A percentile compares a stretch with the other conserved stretches of the same genome.
phyloP scores from a whole-genome alignment of 257 asterid genomes.

The Capsicum chinense region DNA sequence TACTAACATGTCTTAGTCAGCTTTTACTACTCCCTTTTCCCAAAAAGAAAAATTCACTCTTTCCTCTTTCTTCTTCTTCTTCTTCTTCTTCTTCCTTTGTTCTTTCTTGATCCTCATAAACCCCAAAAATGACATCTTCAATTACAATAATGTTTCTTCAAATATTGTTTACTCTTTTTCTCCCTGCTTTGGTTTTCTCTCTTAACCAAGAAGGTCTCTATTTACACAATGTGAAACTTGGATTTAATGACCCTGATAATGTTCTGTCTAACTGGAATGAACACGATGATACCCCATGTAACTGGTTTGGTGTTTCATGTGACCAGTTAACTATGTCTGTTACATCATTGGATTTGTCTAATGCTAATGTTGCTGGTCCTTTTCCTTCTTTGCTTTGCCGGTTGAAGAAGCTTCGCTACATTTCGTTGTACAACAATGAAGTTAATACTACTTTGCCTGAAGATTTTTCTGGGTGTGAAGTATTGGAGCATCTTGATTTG shows the following conservation, averaged over 20 bases:
- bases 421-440: conserved; percentile 78
- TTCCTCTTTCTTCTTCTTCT: background rate
- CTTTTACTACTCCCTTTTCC: conserved; percentile 28
- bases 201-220: conserved; percentile 68
- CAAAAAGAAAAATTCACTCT: conserved; percentile 13
- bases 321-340: conserved; percentile 58
- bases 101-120: conserved; percentile 17
- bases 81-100: conserved; percentile 24
- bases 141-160: conserved; percentile 31
- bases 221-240: conserved; percentile 66
- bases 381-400: conserved; percentile 80
- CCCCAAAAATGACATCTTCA: background rate
- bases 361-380: conserved; percentile 81
- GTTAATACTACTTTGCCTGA: conserved; percentile 64
- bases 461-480: conserved; percentile 56
- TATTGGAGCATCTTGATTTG: conserved; percentile 80
- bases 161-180: conserved; percentile 35
- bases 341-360: conserved; percentile 71
- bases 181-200: conserved; percentile 43
- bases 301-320: conserved; percentile 79
- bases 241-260: conserved; percentile 74
- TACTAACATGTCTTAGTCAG: conserved; percentile 32
- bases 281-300: conserved; percentile 64
- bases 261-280: conserved; percentile 76
- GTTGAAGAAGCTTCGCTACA: conserved; percentile 49